A percentile compares a stretch with the other conserved stretches of the same genome.
Evolutionary conservation across 441 rosid genomes (phyloP).

Genomic region (Croton laevigatus): DNA sequence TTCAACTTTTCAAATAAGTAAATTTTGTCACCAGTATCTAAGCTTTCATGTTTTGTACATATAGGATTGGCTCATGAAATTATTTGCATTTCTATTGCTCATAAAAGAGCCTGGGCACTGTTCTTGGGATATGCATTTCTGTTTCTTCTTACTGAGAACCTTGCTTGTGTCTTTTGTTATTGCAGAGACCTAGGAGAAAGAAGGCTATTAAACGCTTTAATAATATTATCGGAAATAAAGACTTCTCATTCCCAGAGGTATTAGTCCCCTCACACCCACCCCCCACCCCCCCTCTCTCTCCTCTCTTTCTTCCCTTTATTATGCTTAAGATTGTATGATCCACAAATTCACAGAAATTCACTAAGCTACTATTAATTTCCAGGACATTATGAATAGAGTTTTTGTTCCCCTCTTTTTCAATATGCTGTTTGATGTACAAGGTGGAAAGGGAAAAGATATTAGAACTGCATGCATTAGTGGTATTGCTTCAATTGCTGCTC

Average conservation of each 20-base stretch:
- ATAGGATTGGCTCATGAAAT: background rate
- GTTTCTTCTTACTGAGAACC: background rate
- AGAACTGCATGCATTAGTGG: conserved; percentile 73
- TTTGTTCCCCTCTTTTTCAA: conserved; percentile 82
- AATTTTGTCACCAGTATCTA: background rate
- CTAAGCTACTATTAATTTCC: conserved; percentile 31
- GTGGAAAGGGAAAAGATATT: conserved; percentile 63
- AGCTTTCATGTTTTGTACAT: background rate
- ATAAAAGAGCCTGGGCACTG: background rate
- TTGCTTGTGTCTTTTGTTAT: conserved; percentile 20
- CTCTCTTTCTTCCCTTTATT: background rate
- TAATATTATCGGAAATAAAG: conserved; percentile 42
- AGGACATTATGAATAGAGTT: conserved; percentile 75
- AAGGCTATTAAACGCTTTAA: conserved; percentile 69
- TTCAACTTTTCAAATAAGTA: background rate
- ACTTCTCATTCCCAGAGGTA: conserved; percentile 66
- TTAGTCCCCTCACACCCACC: too few species aligned
- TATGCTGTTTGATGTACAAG: conserved; percentile 77
- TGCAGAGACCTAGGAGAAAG: conserved; percentile 81
- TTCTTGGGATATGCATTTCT: background rate
- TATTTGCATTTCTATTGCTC: background rate
- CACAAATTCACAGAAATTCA: conserved; percentile 24
- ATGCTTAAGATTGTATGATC: conserved; percentile 1
- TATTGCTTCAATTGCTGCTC: conserved; percentile 72
- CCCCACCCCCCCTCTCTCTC: too few species aligned